Evolutionary conservation across 805 yeast genomes (phyloP).

Genomic region (Cyberlindnera japonica): DNA sequence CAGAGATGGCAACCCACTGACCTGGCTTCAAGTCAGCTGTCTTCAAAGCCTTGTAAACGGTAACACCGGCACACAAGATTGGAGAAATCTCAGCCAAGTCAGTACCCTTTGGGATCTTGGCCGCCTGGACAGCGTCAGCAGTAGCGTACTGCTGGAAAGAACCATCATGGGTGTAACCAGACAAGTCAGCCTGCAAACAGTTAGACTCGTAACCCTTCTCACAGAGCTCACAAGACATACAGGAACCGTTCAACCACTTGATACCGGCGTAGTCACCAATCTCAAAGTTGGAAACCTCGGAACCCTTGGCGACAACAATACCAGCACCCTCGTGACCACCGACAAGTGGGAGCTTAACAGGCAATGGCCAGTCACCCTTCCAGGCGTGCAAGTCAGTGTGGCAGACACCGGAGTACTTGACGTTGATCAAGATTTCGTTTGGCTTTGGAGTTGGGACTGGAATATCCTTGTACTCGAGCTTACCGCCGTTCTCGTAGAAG

Average conservation of each 20-base stretch:
- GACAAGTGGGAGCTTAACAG: slow-evolving; percentile 68
- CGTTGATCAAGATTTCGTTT: slow-evolving; percentile 74
- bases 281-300: slow-evolving; percentile 63
- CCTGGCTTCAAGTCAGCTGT: slow-evolving; percentile 68
- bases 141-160: slow-evolving; percentile 89
- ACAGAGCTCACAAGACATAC: slow-evolving; percentile 76
- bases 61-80: slow-evolving; percentile 86
- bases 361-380: slow-evolving; percentile 91
- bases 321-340: slow-evolving; percentile 95
- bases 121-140: slow-evolving; percentile 86
- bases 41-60: slow-evolving; percentile 87
- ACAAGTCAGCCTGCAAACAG: slow-evolving; percentile 66
- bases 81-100: slow-evolving; percentile 79
- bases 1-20: slow-evolving; percentile 72
- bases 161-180: slow-evolving; percentile 89
- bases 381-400: slow-evolving; percentile 94
- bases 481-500: slow-evolving; percentile 64
- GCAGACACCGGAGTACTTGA: slow-evolving; percentile 88
- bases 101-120: slow-evolving; percentile 66
- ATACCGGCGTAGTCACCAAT: slow-evolving; percentile 81
- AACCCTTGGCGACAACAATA: slow-evolving; percentile 73
- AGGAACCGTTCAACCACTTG: slow-evolving; percentile 80
- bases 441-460: slow-evolving; percentile 79
- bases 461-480: slow-evolving; percentile 62
- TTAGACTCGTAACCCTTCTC: slow-evolving; percentile 62